Conservation (phyloP, 2,329 filamentous ascomycete genomes). For the Aspergillus costaricaensis region DNA sequence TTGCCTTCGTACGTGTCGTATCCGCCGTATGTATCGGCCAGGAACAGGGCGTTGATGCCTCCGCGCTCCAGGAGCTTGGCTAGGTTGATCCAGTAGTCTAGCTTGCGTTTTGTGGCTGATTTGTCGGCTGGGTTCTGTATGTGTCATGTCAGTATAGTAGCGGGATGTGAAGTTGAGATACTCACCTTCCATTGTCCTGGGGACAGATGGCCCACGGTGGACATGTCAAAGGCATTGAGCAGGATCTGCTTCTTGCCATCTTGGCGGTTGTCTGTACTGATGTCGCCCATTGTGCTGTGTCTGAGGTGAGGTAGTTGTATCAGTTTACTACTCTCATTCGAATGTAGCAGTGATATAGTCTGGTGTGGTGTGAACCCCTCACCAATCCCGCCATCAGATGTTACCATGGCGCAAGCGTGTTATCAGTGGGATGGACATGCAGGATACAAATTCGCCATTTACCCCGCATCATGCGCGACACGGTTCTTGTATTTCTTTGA, state of each 20-base stretch:
- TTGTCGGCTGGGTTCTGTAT: constrained; percentile 61
- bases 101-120: constrained; percentile 60
- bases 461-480: constrained; percentile 15
- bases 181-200: constrained; percentile 67
- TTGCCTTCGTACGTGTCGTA: constrained; percentile 64
- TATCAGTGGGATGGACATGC: neutral
- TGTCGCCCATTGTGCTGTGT: constrained; percentile 27
- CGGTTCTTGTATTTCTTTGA: too few species aligned
- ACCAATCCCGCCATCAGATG: constrained; percentile 18
- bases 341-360: neutral
- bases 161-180: neutral
- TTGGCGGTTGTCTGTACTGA: constrained; percentile 1
- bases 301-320: too few species aligned
- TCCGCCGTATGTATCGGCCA: constrained; percentile 67
- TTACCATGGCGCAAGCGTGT: constrained; percentile 16
- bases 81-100: constrained; percentile 66
- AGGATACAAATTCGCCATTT: constrained; percentile 24
- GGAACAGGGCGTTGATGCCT: constrained; percentile 65
- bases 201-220: constrained; percentile 63
- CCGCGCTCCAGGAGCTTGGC: constrained; percentile 64
- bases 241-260: constrained; percentile 56
- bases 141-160: neutral
- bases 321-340: neutral
- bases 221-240: constrained; percentile 68
- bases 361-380: constrained; percentile 2